phyloP scores from a whole-genome alignment of 1,284 basidiomycete species.

The Cystobasidium pallidum region DNA sequence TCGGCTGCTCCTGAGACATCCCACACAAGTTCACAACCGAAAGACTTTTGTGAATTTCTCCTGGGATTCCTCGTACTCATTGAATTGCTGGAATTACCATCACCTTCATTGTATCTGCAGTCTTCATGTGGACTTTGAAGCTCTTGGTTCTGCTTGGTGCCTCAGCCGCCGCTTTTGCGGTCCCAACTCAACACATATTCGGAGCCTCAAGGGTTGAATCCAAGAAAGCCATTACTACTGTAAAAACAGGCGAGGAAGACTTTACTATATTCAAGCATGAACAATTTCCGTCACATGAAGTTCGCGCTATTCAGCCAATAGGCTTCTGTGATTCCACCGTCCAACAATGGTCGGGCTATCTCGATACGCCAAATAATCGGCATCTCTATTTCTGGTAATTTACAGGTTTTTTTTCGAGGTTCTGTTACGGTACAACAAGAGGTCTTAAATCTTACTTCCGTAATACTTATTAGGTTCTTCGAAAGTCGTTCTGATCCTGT shows the following conservation, averaged over 20 bases:
- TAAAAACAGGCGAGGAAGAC: conserved; percentile 7
- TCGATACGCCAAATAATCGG: conserved; percentile 55
- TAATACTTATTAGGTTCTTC: conserved; percentile 54
- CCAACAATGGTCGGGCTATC: conserved; percentile 56
- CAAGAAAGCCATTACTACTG: background rate
- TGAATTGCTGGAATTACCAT: too few relatives aligned
- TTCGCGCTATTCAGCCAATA: conserved; percentile 43
- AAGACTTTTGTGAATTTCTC: too few relatives aligned
- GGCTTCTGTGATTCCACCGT: conserved; percentile 56
- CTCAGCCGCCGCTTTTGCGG: background rate
- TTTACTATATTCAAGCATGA: conserved; percentile 28
- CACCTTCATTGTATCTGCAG: too few relatives aligned
- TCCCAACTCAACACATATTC: conserved; percentile 27
- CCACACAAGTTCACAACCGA: background rate
- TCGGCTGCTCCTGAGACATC: too few relatives aligned
- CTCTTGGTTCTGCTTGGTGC: background rate
- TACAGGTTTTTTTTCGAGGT: too few relatives aligned
- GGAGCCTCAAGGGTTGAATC: background rate
- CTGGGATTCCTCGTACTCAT: too few relatives aligned
- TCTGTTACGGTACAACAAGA: too few relatives aligned
- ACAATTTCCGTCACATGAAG: conserved; percentile 25
- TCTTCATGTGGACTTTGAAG: background rate
- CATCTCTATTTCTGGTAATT: conserved; percentile 56
- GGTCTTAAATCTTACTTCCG: background rate
- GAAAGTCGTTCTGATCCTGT: conserved; percentile 56